Percentiles rank a stretch among this genome's conserved stretches.
Conservation (phyloP, 192 early-diverging fungal genomes). For the Lobosporangium transversale region DNA sequence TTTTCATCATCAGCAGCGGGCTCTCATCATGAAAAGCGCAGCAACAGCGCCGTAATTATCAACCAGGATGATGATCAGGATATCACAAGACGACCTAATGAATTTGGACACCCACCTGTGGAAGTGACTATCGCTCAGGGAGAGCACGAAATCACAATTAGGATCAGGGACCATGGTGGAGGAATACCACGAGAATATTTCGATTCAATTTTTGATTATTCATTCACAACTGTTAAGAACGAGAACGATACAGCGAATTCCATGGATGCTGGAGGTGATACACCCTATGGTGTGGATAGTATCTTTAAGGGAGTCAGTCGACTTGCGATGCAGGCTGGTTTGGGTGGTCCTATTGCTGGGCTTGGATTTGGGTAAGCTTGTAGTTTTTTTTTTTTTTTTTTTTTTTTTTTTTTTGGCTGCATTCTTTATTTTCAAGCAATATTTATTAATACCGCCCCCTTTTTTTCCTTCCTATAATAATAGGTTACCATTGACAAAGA, state of each 20-base stretch:
- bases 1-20: conserved; percentile 5
- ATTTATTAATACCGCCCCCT: no score
- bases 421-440: no score
- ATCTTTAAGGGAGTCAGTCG: conserved; percentile 82
- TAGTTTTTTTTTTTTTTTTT: background rate
- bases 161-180: conserved; percentile 92
- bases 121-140: conserved; percentile 87
- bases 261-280: conserved; percentile 34
- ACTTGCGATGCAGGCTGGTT: conserved; percentile 84
- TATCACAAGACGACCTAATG: conserved; percentile 37
- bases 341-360: conserved; percentile 93
- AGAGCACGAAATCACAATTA: conserved; percentile 80
- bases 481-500: conserved; percentile 87
- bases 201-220: conserved; percentile 89
- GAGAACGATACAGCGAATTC: conserved; percentile 64
- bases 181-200: conserved; percentile 84
- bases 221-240: conserved; percentile 87
- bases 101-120: conserved; percentile 75
- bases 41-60: conserved; percentile 20
- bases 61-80: conserved; percentile 28
- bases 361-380: conserved; percentile 59
- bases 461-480: background rate
- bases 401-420: background rate
- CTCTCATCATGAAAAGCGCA: background rate
- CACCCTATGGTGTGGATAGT: conserved; percentile 49